These are phyloP conservation scores for Fusarium dlaminii DNA, from an alignment of 2,329 filamentous ascomycete species.

Conservation along the genomic window DNA sequence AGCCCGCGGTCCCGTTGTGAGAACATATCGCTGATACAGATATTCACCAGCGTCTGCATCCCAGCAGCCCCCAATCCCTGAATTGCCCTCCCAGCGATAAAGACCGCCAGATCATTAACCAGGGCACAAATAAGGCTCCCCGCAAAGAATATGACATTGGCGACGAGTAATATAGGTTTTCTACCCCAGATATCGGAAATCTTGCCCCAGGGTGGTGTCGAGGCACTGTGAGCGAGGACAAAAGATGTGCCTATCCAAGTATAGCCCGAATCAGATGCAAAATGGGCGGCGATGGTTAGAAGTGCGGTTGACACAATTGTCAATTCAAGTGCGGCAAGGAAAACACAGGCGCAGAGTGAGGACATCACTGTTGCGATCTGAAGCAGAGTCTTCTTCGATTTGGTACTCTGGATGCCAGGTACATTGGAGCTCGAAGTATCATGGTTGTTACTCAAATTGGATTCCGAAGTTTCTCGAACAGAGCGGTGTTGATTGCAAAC, in stretches of 20 bases:
- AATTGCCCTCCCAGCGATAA: constrained; percentile 53
- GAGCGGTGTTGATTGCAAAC: too few species aligned
- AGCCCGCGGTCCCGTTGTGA: constrained; percentile 51
- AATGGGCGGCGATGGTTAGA: constrained; percentile 66
- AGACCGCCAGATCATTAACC: constrained; percentile 55
- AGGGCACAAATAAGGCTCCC: constrained; percentile 61
- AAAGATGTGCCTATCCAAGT: constrained; percentile 82
- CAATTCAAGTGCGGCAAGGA: constrained; percentile 59
- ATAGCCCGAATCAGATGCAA: constrained; percentile 72
- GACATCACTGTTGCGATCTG: constrained; percentile 47
- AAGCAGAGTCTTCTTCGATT: constrained; percentile 16
- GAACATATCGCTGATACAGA: constrained; percentile 64
- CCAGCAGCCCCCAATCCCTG: constrained; percentile 64
- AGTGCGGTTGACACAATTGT: constrained; percentile 71
- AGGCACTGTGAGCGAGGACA: constrained; percentile 73
- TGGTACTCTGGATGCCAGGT: background rate
- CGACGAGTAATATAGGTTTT: constrained; percentile 60
- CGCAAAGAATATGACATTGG: constrained; percentile 60
- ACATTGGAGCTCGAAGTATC: background rate
- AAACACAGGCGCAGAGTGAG: constrained; percentile 52
- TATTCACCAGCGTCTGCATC: constrained; percentile 62
- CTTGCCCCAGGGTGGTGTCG: constrained; percentile 76
- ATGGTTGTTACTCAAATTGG: background rate
- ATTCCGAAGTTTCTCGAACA: background rate
- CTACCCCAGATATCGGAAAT: constrained; percentile 67